These are phyloP conservation scores for Emmonsiellopsis sp. DNA, from an alignment of 2,329 filamentous ascomycete species.

Conservation along the genomic window DNA sequence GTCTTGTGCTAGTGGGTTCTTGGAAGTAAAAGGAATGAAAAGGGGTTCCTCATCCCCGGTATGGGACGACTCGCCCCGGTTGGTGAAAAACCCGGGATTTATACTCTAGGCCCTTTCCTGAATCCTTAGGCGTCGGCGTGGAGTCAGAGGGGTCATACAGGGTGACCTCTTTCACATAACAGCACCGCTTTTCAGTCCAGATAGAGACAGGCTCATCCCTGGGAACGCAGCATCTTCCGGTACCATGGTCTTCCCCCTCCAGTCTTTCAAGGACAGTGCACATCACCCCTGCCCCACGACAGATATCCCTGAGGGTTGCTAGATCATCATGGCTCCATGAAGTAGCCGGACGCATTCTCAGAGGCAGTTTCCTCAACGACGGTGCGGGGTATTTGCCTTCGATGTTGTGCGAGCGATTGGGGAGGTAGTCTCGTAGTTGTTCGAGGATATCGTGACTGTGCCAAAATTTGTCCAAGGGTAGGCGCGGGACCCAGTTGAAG, in stretches of 20 bases:
- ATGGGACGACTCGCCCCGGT: too few species aligned
- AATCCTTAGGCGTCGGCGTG: too few species aligned
- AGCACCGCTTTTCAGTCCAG: neutral
- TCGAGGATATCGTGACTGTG: neutral
- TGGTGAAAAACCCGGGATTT: too few species aligned
- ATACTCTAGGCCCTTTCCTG: too few species aligned
- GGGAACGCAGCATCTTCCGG: too few species aligned
- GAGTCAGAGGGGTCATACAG: neutral
- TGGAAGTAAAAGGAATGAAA: too few species aligned
- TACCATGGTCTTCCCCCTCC: too few species aligned
- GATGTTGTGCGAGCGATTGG: neutral
- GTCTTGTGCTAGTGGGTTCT: too few species aligned
- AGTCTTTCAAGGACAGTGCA: neutral
- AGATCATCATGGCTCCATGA: neutral
- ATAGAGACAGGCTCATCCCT: neutral
- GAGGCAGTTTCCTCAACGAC: neutral
- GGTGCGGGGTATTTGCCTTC: neutral
- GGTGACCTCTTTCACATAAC: neutral
- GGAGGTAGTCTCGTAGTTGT: neutral
- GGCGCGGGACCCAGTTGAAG: neutral
- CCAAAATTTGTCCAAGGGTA: neutral
- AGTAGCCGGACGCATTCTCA: neutral
- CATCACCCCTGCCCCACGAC: neutral
- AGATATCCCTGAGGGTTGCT: neutral
- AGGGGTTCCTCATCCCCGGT: too few species aligned